These are phyloP conservation scores for Boechera retrofracta DNA, from an alignment of 345 rosid genomes.

Conservation along the genomic window DNA sequence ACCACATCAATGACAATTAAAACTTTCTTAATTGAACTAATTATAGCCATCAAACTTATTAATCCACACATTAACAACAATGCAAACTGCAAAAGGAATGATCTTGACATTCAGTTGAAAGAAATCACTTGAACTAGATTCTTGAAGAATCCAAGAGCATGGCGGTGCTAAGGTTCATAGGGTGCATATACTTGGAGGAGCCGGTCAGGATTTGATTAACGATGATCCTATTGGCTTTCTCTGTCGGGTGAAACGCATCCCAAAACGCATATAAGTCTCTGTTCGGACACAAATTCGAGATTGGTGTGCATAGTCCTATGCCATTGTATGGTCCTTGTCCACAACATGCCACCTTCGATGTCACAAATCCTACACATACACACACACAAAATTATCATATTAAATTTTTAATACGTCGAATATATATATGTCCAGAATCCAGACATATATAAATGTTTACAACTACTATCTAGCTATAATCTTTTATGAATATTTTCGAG, in stretches of 20 bases:
- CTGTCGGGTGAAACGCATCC: slow-evolving; percentile 85
- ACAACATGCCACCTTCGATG: slow-evolving; percentile 73
- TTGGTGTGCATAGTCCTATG: slow-evolving; percentile 67
- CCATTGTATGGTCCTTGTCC: slow-evolving; percentile 84
- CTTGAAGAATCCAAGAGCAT: slow-evolving; percentile 58
- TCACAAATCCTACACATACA: slow-evolving; percentile 59
- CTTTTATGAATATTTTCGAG: background rate
- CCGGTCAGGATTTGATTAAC: slow-evolving; percentile 59
- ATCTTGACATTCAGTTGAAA: slow-evolving; percentile 8
- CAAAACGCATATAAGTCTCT: slow-evolving; percentile 63
- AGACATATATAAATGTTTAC: slow-evolving; percentile 16
- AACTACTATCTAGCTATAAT: background rate
- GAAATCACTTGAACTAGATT: slow-evolving; percentile 27
- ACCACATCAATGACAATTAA: slow-evolving; percentile 18
- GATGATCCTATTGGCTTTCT: slow-evolving; percentile 65
- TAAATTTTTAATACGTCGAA: background rate
- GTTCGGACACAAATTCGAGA: slow-evolving; percentile 72
- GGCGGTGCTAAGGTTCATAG: slow-evolving; percentile 73
- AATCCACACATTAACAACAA: slow-evolving; percentile 2
- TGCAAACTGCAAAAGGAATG: slow-evolving; percentile 25
- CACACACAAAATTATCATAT: background rate
- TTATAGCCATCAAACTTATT: slow-evolving; percentile 29
- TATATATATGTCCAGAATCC: background rate
- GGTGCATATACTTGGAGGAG: slow-evolving; percentile 58
- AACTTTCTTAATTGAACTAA: slow-evolving; percentile 8